Evolutionary conservation across 1,139 yeast genomes (phyloP).

Genomic region (Geotrichum phurueaensis): DNA sequence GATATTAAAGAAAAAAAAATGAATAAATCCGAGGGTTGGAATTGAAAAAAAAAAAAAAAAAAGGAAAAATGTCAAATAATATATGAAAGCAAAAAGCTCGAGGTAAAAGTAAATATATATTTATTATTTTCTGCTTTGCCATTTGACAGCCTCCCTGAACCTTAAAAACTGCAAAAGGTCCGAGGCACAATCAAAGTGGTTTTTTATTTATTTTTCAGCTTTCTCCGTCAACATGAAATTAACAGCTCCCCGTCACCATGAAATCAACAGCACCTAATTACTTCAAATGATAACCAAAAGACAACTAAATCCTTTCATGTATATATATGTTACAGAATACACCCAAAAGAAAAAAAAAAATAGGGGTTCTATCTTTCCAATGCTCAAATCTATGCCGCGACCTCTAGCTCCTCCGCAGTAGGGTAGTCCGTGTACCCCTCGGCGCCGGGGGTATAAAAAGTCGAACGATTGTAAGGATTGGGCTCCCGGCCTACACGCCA

Average conservation of each 20-base stretch:
- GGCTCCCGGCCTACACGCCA: constrained; percentile 36
- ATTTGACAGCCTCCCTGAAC: background rate
- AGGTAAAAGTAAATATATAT: background rate
- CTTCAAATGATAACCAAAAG: too few relatives aligned
- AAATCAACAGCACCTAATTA: too few relatives aligned
- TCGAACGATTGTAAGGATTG: constrained; percentile 36
- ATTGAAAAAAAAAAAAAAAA: background rate
- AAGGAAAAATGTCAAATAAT: background rate
- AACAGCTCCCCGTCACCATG: too few relatives aligned
- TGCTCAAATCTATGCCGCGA: background rate
- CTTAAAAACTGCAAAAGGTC: background rate
- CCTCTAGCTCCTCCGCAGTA: background rate
- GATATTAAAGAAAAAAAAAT: background rate
- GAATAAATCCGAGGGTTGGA: background rate
- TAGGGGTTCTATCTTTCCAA: background rate
- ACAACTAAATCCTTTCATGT: too few relatives aligned
- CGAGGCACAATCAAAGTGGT: background rate
- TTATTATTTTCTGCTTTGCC: background rate
- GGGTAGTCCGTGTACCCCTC: constrained; percentile 18
- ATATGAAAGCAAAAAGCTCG: background rate
- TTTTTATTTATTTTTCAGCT: too few relatives aligned
- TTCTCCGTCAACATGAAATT: too few relatives aligned
- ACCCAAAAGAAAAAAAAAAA: too few relatives aligned
- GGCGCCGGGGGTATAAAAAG: constrained; percentile 34
- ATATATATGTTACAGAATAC: too few relatives aligned